These are phyloP conservation scores for Hypoxylon sp. DNA, from an alignment of 2,329 filamentous ascomycete genomes.

Conservation along the genomic window DNA sequence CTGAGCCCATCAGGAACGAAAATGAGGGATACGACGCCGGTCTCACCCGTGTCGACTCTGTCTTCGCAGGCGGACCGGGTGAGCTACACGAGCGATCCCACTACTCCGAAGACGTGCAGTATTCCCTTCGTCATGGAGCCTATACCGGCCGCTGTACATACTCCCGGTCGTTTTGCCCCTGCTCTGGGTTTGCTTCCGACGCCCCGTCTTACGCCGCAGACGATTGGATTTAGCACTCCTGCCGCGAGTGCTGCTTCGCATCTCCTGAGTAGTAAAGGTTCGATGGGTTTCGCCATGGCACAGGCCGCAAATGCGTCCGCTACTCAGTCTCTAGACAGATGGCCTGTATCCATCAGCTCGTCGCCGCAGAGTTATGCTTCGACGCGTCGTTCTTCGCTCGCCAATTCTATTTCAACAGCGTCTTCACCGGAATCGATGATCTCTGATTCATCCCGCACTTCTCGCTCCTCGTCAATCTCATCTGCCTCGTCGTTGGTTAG, in stretches of 20 bases:
- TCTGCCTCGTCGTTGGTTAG: conserved; percentile 67
- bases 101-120: conserved; percentile 52
- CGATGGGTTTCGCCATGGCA: conserved; percentile 68
- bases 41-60: conserved; percentile 55
- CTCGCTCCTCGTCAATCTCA: conserved; percentile 71
- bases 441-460: conserved; percentile 67
- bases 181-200: conserved; percentile 65
- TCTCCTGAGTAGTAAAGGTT: conserved; percentile 58
- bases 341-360: conserved; percentile 56
- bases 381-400: conserved; percentile 67
- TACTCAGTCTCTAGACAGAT: conserved; percentile 61
- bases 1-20: conserved; percentile 42
- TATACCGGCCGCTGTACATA: conserved; percentile 52
- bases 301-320: conserved; percentile 58
- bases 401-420: conserved; percentile 67
- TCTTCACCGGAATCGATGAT: conserved; percentile 74
- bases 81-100: conserved; percentile 50
- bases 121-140: conserved; percentile 61
- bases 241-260: conserved; percentile 63
- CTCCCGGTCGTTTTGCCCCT: conserved; percentile 58
- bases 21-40: conserved; percentile 48
- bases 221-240: conserved; percentile 65
- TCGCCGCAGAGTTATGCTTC: conserved; percentile 61
- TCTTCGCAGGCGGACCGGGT: conserved; percentile 52
- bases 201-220: conserved; percentile 65